Evolutionary conservation across 306 rosid genomes (phyloP).

Genomic region (Aeschynomene evenia): DNA sequence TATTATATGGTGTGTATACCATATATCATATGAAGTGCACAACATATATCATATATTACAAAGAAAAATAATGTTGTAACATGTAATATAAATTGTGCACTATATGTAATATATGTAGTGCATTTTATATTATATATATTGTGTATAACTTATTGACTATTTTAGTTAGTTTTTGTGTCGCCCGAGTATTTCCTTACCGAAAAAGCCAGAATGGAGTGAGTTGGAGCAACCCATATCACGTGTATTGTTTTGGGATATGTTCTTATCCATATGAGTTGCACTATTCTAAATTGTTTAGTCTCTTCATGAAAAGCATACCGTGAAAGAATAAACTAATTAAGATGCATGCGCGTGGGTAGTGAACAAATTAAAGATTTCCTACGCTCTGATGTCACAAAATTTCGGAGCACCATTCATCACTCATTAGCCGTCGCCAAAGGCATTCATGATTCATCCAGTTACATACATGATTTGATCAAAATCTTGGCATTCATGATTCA

Average conservation of each 20-base stretch:
- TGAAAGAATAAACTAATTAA: not conserved
- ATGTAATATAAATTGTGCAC: too few relatives aligned
- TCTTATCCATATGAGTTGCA: conserved; percentile 24
- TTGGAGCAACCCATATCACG: conserved; percentile 11
- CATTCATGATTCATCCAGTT: not conserved
- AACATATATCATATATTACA: too few relatives aligned
- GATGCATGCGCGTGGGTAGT: conserved; percentile 21
- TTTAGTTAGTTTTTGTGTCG: too few relatives aligned
- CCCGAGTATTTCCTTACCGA: too few relatives aligned
- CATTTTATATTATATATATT: too few relatives aligned
- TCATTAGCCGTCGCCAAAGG: conserved; percentile 29
- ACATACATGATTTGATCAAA: not conserved
- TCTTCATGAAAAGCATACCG: not conserved
- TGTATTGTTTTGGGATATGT: not conserved
- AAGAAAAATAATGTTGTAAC: too few relatives aligned
- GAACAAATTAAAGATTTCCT: conserved; percentile 31
- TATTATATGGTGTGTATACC: too few relatives aligned
- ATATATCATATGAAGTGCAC: too few relatives aligned
- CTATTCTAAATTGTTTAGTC: not conserved
- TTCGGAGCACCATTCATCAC: conserved; percentile 17
- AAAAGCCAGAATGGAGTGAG: not conserved
- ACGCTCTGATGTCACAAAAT: conserved; percentile 24
- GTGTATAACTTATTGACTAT: too few relatives aligned
- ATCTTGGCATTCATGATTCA: too few relatives aligned
- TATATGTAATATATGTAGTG: too few relatives aligned